Evolutionary conservation across 1,284 basidiomycete species (phyloP).

Genomic region (Afroboletus lepidellus): DNA sequence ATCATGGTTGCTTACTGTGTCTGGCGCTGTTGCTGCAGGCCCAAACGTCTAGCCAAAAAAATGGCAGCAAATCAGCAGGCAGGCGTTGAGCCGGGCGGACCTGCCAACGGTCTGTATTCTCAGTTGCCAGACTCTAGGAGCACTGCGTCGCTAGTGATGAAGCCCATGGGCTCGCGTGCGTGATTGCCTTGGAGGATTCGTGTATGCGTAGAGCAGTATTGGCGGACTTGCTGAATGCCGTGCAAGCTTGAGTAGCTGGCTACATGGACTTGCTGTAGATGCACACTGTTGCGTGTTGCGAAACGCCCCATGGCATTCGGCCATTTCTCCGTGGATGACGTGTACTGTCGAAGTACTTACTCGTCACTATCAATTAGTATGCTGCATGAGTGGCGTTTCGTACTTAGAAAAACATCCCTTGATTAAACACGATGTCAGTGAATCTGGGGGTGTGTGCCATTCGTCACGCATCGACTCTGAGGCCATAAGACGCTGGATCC

Average conservation of each 20-base stretch:
- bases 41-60: slow-evolving; percentile 31
- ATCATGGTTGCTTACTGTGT: slow-evolving; percentile 50
- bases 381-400: no score
- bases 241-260: slow-evolving; percentile 32
- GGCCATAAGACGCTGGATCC: no score
- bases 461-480: no score
- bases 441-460: no score
- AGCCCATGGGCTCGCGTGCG: slow-evolving; percentile 20
- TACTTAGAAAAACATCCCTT: no score
- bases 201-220: background rate
- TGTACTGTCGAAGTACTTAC: no score
- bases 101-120: slow-evolving; percentile 21
- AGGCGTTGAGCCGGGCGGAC: background rate
- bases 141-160: slow-evolving; percentile 28
- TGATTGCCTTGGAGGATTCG: slow-evolving; percentile 7
- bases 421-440: no score
- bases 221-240: slow-evolving; percentile 11
- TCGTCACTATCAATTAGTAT: no score
- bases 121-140: slow-evolving; percentile 29
- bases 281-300: slow-evolving; percentile 4
- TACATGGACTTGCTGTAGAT: slow-evolving; percentile 26
- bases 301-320: no score
- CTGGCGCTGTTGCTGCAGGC: slow-evolving; percentile 65
- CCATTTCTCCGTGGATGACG: no score
- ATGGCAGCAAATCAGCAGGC: slow-evolving; percentile 20